phyloP scores from a whole-genome alignment of 225 moss, liverwort and hornwort genomes.

The Straminergon stramineum region DNA sequence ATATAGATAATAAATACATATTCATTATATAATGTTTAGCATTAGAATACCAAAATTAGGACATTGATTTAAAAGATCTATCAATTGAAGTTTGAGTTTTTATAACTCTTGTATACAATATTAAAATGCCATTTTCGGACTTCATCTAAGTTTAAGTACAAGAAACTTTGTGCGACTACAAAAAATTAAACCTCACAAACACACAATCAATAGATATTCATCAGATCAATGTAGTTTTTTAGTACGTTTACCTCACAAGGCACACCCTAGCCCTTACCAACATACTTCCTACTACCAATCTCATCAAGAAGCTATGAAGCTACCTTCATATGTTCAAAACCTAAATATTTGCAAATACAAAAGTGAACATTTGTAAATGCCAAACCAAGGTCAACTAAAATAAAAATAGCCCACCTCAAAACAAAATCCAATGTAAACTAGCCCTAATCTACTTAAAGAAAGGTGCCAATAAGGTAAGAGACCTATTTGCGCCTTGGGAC shows the following conservation, averaged over 20 bases:
- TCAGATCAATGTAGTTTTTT: neutral
- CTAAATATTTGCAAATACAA: neutral
- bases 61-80: neutral
- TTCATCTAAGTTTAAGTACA: neutral
- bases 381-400: neutral
- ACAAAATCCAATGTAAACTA: neutral
- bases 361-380: neutral
- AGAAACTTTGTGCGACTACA: neutral
- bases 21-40: neutral
- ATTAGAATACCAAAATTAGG: neutral
- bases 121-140: neutral
- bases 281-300: neutral
- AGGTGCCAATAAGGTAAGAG: neutral
- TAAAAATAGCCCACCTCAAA: neutral
- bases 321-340: neutral
- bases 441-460: neutral
- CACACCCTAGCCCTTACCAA: neutral
- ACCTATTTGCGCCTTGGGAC: neutral
- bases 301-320: neutral
- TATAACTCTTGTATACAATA: neutral
- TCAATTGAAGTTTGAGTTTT: neutral
- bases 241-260: accelerated
- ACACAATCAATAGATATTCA: neutral
- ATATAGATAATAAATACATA: neutral
- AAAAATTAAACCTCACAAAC: neutral